Conservation (phyloP, 352 stramenopile species). For the Pythium plurisporium region DNA sequence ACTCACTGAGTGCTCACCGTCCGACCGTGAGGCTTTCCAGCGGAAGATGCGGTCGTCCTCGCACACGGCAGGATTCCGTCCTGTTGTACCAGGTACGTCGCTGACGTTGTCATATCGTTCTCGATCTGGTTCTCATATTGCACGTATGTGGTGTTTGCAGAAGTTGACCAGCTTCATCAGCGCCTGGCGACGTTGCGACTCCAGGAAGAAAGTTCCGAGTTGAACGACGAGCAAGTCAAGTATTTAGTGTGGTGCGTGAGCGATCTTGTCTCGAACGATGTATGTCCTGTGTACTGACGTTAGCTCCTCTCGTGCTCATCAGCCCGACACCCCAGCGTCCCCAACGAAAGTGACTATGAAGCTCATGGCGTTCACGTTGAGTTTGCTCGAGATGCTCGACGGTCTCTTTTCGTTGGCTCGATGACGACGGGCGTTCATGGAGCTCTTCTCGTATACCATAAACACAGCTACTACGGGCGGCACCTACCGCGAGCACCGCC, state of each 20-base stretch:
- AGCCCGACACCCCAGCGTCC: conserved; percentile 20
- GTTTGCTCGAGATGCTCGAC: too few relatives aligned
- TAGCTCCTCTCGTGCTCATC: not conserved
- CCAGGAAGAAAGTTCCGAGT: conserved; percentile 20
- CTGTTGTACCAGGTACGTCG: conserved; percentile 55
- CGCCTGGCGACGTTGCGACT: conserved; percentile 17
- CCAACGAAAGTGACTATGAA: conserved; percentile 21
- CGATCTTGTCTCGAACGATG: not conserved
- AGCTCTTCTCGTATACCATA: too few relatives aligned
- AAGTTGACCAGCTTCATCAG: conserved; percentile 21
- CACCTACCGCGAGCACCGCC: too few relatives aligned
- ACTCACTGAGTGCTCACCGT: conserved; percentile 68
- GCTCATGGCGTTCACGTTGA: conserved; percentile 3
- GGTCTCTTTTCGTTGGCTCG: too few relatives aligned
- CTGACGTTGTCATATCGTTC: not conserved
- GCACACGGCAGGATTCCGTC: conserved; percentile 60
- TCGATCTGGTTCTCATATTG: not conserved
- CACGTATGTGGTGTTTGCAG: not conserved
- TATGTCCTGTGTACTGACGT: not conserved
- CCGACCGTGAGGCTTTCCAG: conserved; percentile 67
- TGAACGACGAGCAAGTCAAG: conserved; percentile 19
- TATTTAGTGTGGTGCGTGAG: conserved; percentile 33
- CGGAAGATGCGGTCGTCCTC: conserved; percentile 70
- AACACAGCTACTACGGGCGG: too few relatives aligned
- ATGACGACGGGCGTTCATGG: too few relatives aligned